Percentiles rank a stretch among this genome's conserved stretches.
phyloP scores from a whole-genome alignment of 169 alveolate species.

The Plasmodium reichenowi region DNA sequence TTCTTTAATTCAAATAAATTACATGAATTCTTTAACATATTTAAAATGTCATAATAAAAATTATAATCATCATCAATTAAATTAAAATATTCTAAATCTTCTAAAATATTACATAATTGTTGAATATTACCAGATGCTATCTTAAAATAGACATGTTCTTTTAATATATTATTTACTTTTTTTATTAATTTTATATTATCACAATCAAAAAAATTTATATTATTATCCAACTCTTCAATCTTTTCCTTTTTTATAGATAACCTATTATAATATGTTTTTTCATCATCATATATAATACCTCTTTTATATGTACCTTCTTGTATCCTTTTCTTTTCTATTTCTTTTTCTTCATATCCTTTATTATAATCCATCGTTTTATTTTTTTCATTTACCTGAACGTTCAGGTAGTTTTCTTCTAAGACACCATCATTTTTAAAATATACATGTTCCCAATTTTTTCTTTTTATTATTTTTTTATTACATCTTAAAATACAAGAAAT shows the following conservation, averaged over 20 bases:
- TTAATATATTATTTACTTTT: conserved; percentile 14
- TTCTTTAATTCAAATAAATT: conserved; percentile 13
- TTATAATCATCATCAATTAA: conserved; percentile 69
- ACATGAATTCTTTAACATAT: conserved; percentile 5
- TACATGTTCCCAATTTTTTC: background rate
- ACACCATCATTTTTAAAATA: background rate
- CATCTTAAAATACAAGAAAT: conserved; percentile 67
- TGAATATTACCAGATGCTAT: conserved; percentile 37
- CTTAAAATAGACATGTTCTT: conserved; percentile 35
- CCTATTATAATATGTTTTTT: background rate
- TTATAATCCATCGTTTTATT: background rate
- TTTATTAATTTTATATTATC: conserved; percentile 9
- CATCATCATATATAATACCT: background rate
- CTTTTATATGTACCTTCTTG: too few species aligned
- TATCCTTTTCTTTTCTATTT: background rate
- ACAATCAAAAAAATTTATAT: background rate
- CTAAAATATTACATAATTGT: conserved; percentile 60
- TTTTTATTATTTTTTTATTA: conserved; percentile 51
- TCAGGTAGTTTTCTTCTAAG: background rate
- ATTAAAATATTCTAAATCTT: conserved; percentile 56
- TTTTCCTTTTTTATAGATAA: background rate
- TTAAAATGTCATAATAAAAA: conserved; percentile 54
- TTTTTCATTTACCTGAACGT: background rate
- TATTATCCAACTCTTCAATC: background rate
- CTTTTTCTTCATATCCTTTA: background rate